Base-by-base conservation (phyloP, 192 early-diverging fungal species). In the Coemansia guatemalensis region DNA sequence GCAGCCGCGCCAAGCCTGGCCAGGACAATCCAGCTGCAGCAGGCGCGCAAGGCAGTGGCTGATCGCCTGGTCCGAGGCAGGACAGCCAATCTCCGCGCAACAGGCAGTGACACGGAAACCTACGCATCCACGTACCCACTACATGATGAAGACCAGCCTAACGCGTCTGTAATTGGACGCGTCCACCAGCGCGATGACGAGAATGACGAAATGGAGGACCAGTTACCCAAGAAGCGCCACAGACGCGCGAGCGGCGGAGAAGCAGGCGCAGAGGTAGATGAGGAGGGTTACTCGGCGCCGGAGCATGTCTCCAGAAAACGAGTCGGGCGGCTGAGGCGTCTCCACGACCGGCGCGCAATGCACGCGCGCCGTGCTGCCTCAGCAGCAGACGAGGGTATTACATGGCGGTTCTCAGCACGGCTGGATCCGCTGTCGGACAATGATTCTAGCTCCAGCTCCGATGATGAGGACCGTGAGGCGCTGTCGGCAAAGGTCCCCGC, bases 1-100 rank as follows among this genome's bases (percentile, higher is more conserved):
- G 68, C 49, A 29, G 64, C 70, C 6, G 74, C 67, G 0, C 79
- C 79, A 0, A 82, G 79, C 18, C 71, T 82, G 47, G 79, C 79
- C 8, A 62, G 71, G 22, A 76, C 74, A 14, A 82, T 82, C 44
- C 79, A 82, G 67, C 56, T 82, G 50, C 74, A 76, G 64, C 79
- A 82, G 53, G 73, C 79, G 23, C 79, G 79, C 57, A 73, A 68
- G 62, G 73, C 71, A 7, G 74, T 82, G 39, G 73, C 73, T 8
- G 69, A 81, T 21, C 67, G 77, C 17, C 71, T 80, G 1, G 44
- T 73, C n/a, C 59, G 66, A 18, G 52, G 50, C 57, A 54, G 30
- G 22, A 55, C 32, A 5, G 55, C 55, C 7, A 44, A 41, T 22
- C 52, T 41, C 23, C 22, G 23, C 22, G 24, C 61, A 14, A 26